Evolutionary conservation across 306 rosid genomes (phyloP).

Genomic region (Cercis canadensis): DNA sequence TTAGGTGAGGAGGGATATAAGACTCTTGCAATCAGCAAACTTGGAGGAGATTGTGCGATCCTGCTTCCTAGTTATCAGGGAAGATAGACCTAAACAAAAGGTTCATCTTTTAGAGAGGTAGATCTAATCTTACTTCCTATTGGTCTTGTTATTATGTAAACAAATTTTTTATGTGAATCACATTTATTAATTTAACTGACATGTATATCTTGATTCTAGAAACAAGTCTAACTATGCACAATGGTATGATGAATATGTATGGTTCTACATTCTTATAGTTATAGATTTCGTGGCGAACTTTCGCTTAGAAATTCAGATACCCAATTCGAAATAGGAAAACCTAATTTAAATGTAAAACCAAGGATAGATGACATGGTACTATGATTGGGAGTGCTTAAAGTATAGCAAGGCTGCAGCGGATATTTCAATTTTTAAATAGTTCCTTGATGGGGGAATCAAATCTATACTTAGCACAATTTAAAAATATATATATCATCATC

Average conservation of each 20-base stretch:
- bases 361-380: neutral
- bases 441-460: neutral
- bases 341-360: conserved; percentile 1
- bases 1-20: conserved; percentile 84
- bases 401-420: neutral
- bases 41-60: conserved; percentile 73
- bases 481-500: no score
- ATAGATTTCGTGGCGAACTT: neutral
- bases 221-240: neutral
- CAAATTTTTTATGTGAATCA: neutral
- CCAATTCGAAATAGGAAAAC: neutral
- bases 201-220: neutral
- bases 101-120: conserved; percentile 82
- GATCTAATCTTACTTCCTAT: conserved; percentile 1
- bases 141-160: neutral
- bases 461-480: no score
- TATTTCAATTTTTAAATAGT: neutral
- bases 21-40: conserved; percentile 63
- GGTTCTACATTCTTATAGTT: neutral
- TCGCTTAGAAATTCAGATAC: neutral
- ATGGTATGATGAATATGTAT: neutral
- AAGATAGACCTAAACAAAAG: conserved; percentile 79
- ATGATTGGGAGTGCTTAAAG: conserved; percentile 19
- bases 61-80: conserved; percentile 68
- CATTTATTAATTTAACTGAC: neutral